Conservation (phyloP, 192 early-diverging fungal species). For the Linnemannia hyalina region DNA sequence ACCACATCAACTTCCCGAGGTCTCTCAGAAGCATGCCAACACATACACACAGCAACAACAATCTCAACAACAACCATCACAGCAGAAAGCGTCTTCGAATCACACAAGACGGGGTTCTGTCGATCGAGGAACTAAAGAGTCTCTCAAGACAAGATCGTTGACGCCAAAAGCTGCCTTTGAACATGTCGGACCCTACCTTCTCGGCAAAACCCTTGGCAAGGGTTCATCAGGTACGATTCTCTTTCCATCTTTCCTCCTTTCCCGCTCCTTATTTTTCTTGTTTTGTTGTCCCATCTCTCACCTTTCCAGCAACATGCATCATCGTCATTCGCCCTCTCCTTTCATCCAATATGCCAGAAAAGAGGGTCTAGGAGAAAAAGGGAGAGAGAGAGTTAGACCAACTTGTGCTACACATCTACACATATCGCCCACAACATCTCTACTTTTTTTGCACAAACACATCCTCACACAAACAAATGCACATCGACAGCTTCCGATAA, state of each 20-base stretch:
- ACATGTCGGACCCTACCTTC: constrained; percentile 63
- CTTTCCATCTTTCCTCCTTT: neutral
- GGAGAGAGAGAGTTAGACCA: neutral
- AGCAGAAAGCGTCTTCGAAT: constrained; percentile 11
- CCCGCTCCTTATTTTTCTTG: neutral
- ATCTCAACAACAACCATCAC: constrained; percentile 11
- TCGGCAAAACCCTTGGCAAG: constrained; percentile 66
- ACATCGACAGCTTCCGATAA: neutral
- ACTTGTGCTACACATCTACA: neutral
- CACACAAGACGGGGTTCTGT: constrained; percentile 32
- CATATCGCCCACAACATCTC: neutral
- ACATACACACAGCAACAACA: constrained; percentile 3
- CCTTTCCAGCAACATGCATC: neutral
- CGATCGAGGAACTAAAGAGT: constrained; percentile 44
- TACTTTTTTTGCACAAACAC: neutral
- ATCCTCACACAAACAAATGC: neutral
- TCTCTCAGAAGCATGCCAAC: neutral
- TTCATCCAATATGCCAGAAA: neutral
- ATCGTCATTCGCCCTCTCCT: neutral
- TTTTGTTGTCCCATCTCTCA: neutral
- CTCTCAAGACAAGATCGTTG: constrained; percentile 29
- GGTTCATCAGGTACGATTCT: constrained; percentile 64
- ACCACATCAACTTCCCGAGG: constrained; percentile 10
- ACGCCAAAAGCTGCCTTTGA: constrained; percentile 41
- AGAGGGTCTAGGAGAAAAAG: neutral